phyloP scores from a whole-genome alignment of 768 basidiomycete species.

The Boletus reticulatus region DNA sequence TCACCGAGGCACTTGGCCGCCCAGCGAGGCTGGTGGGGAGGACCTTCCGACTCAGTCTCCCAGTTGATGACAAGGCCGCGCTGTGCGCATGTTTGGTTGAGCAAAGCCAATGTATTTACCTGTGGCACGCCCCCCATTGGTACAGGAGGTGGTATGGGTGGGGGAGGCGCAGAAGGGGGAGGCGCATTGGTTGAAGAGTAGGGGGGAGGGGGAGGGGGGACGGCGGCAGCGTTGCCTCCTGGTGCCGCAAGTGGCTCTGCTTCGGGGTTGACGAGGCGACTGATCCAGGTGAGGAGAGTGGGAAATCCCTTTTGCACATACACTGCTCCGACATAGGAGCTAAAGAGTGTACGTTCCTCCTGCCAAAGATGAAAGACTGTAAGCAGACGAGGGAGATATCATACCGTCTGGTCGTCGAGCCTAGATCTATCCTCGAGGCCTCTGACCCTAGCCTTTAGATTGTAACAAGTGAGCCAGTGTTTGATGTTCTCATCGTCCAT shows the following conservation, averaged over 20 bases:
- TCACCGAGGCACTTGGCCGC: slow-evolving; percentile 51
- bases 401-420: slow-evolving; percentile 39
- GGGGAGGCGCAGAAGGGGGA: slow-evolving; percentile 18
- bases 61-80: slow-evolving; percentile 45
- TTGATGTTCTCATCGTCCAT: slow-evolving; percentile 41
- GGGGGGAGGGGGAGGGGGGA: slow-evolving; percentile 23
- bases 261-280: slow-evolving; percentile 51
- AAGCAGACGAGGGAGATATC: neutral
- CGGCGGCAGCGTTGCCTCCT: slow-evolving; percentile 11
- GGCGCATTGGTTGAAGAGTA: slow-evolving; percentile 21
- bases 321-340: slow-evolving; percentile 66
- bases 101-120: slow-evolving; percentile 42
- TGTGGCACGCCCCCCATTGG: slow-evolving; percentile 21
- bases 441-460: slow-evolving; percentile 53
- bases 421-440: slow-evolving; percentile 36
- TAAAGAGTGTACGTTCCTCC: slow-evolving; percentile 57
- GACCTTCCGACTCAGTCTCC: slow-evolving; percentile 45
- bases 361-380: slow-evolving; percentile 24
- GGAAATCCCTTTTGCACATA: slow-evolving; percentile 54
- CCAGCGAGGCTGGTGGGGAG: slow-evolving; percentile 57
- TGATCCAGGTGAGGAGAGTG: slow-evolving; percentile 56
- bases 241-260: slow-evolving; percentile 24
- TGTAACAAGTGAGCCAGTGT: slow-evolving; percentile 51
- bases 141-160: slow-evolving; percentile 19
- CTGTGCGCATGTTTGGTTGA: slow-evolving; percentile 55